These are phyloP conservation scores for Rhodotorula glutinis DNA, from an alignment of 1,284 basidiomycete species.

Conservation along the genomic window DNA sequence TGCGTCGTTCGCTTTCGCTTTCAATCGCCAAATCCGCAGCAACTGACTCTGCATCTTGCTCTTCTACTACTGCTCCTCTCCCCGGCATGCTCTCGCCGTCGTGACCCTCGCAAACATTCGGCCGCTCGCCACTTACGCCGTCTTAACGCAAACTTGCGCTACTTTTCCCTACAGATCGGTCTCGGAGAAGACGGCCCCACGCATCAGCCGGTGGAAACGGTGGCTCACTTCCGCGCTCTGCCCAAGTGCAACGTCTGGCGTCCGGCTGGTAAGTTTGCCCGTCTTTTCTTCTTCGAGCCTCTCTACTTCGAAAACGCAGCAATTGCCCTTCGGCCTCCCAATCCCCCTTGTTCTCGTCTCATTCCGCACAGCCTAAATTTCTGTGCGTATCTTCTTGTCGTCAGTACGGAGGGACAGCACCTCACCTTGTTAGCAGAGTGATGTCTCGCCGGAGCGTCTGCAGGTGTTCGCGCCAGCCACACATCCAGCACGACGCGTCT, in stretches of 20 bases:
- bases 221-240: slow-evolving; percentile 67
- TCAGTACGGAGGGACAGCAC: too few relatives aligned
- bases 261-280: slow-evolving; percentile 8
- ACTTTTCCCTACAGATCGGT: slow-evolving; percentile 6
- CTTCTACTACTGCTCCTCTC: slow-evolving; percentile 55
- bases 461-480: too few relatives aligned
- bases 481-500: too few relatives aligned
- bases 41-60: neutral
- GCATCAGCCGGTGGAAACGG: slow-evolving; percentile 73
- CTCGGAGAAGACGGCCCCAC: slow-evolving; percentile 90
- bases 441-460: too few relatives aligned
- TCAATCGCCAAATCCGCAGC: neutral
- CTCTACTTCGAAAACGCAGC: too few relatives aligned
- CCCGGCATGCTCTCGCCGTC: neutral
- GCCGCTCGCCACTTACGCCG: neutral
- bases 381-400: too few relatives aligned
- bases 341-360: too few relatives aligned
- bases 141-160: neutral
- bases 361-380: too few relatives aligned
- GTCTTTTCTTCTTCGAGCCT: too few relatives aligned
- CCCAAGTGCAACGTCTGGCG: slow-evolving; percentile 61
- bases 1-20: slow-evolving; percentile 34
- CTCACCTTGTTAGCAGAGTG: too few relatives aligned
- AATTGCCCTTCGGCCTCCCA: too few relatives aligned
- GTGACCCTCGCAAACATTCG: neutral